These are phyloP conservation scores for Rhizopogon sp. DNA, from an alignment of 768 basidiomycete genomes.

Conservation along the genomic window DNA sequence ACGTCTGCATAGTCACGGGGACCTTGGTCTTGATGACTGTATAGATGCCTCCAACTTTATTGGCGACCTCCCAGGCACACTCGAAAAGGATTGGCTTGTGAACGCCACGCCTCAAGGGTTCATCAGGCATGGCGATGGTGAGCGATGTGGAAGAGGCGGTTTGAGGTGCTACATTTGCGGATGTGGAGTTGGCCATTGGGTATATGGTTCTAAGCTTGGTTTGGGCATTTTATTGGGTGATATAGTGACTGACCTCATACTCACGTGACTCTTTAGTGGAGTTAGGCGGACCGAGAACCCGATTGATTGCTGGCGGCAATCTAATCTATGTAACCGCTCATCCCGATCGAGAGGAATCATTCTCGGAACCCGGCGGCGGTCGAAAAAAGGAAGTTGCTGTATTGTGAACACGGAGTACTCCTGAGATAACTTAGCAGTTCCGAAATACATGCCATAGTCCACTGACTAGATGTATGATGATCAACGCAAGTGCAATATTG, in stretches of 20 bases:
- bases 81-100: constrained; percentile 84
- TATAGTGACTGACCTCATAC: constrained; percentile 1
- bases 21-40: constrained; percentile 99
- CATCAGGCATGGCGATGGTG: constrained; percentile 13
- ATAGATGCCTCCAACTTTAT: constrained; percentile 99
- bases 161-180: neutral
- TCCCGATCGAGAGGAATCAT: no score
- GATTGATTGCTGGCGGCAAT: neutral
- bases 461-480: no score
- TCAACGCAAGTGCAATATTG: no score
- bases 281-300: neutral
- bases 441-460: no score
- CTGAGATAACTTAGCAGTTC: no score
- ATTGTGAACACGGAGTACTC: no score
- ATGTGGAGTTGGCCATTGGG: neutral
- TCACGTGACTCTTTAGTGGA: constrained; percentile 1
- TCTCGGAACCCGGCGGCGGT: no score
- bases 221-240: neutral
- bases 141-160: neutral
- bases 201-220: neutral
- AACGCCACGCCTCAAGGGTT: constrained; percentile 56
- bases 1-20: constrained; percentile 95
- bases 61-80: constrained; percentile 97
- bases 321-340: neutral
- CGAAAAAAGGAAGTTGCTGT: no score